Evolutionary conservation across 768 basidiomycete genomes (phyloP).

Genomic region (Lyophyllum decastes): DNA sequence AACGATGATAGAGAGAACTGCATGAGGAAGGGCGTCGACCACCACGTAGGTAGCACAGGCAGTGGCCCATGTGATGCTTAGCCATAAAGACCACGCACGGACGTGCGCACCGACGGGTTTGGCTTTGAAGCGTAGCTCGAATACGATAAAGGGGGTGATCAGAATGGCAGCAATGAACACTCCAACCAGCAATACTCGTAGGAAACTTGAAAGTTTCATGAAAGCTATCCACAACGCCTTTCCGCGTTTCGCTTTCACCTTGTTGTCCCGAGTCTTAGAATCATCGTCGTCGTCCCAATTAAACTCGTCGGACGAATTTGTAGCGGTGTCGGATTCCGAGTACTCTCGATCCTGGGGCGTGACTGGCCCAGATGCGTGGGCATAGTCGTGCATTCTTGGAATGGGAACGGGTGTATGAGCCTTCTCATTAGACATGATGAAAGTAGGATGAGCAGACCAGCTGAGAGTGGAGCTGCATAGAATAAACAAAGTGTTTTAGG

Average conservation of each 20-base stretch:
- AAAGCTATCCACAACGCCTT: conserved; percentile 64
- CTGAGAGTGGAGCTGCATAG: conserved; percentile 9
- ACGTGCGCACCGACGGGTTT: conserved; percentile 55
- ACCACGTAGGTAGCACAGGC: conserved; percentile 60
- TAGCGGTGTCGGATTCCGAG: conserved; percentile 48
- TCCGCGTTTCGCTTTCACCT: conserved; percentile 57
- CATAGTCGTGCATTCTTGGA: conserved; percentile 25
- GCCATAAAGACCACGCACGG: conserved; percentile 66
- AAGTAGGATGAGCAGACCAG: not conserved
- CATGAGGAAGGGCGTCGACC: conserved; percentile 62
- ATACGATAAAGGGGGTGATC: conserved; percentile 70
- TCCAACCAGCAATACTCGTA: conserved; percentile 61
- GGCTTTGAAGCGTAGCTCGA: conserved; percentile 58
- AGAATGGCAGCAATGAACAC: conserved; percentile 62
- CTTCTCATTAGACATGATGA: conserved; percentile 8
- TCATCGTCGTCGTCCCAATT: conserved; percentile 73
- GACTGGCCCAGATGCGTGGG: conserved; percentile 3
- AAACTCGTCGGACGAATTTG: conserved; percentile 69
- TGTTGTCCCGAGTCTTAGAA: conserved; percentile 25
- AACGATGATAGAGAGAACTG: conserved; percentile 54
- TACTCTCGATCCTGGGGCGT: conserved; percentile 17
- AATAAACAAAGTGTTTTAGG: not conserved
- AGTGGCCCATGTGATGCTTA: conserved; percentile 67
- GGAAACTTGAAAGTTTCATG: conserved; percentile 61
- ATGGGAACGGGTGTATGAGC: conserved; percentile 1